phyloP scores from a whole-genome alignment of 345 rosid genomes.

The Citrus australasica region DNA sequence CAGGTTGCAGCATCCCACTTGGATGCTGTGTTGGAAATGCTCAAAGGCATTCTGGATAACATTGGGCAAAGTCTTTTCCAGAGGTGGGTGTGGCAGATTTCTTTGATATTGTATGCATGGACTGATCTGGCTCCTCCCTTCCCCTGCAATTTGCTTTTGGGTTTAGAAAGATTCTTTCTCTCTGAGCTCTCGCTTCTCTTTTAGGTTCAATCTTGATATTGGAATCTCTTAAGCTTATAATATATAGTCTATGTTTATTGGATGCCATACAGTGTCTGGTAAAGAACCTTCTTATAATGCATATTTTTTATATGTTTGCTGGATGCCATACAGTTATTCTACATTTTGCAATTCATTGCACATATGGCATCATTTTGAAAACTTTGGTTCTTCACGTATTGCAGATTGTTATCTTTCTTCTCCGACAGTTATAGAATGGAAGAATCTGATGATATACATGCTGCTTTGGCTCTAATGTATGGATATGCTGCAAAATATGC shows the following conservation, averaged over 20 bases:
- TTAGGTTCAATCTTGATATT: not conserved
- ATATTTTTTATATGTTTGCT: not conserved
- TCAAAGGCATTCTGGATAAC: slow-evolving; percentile 79
- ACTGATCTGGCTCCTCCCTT: not conserved
- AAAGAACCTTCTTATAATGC: not conserved
- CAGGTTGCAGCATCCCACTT: slow-evolving; percentile 99
- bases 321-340: not conserved
- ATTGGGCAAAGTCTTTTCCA: slow-evolving; percentile 76
- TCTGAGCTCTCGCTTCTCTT: not conserved
- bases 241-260: not conserved
- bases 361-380: slow-evolving; percentile 16
- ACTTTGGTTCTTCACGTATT: slow-evolving; percentile 20
- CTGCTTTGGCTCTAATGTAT: slow-evolving; percentile 98
- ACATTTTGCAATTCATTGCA: not conserved
- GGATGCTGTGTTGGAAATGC: slow-evolving; percentile 89
- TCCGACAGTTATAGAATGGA: slow-evolving; percentile 68
- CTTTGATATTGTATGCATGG: not conserved
- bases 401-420: slow-evolving; percentile 82
- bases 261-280: not conserved
- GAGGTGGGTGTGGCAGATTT: slow-evolving; percentile 47
- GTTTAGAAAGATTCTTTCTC: not conserved
- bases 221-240: not conserved
- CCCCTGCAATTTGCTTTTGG: not conserved
- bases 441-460: slow-evolving; percentile 96
- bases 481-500: slow-evolving; percentile 99